A percentile compares a stretch with the other conserved stretches of the same genome.
These are phyloP conservation scores for Pezicula rhizophila DNA, from an alignment of 2,329 filamentous ascomycete species.

Conservation along the genomic window DNA sequence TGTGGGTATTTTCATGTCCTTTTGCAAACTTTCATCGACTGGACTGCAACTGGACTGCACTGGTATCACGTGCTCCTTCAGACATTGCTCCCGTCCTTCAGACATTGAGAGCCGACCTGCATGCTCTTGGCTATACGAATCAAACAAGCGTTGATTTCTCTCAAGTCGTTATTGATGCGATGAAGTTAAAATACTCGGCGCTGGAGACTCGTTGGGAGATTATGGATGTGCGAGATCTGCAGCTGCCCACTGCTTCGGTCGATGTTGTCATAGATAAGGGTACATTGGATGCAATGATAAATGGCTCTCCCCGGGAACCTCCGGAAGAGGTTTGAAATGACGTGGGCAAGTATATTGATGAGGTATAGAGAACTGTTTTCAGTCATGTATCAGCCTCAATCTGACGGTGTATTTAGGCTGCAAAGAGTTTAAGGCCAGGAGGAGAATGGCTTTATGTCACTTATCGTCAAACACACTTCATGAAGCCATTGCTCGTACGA, in stretches of 20 bases:
- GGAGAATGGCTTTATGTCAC: slow-evolving; percentile 47
- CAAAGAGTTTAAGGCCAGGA: slow-evolving; percentile 40
- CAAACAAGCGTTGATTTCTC: slow-evolving; percentile 56
- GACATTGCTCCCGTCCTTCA: slow-evolving; percentile 40
- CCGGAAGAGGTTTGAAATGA: slow-evolving; percentile 42
- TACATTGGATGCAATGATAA: slow-evolving; percentile 50
- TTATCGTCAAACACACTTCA: slow-evolving; percentile 49
- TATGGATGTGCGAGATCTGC: slow-evolving; percentile 47
- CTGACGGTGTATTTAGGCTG: slow-evolving; percentile 27
- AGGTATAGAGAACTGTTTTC: slow-evolving; percentile 30
- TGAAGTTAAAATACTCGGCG: slow-evolving; percentile 37
- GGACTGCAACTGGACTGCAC: no score
- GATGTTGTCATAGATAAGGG: slow-evolving; percentile 54
- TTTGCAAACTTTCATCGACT: no score
- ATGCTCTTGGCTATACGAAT: slow-evolving; percentile 39
- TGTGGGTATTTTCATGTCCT: slow-evolving; percentile 30
- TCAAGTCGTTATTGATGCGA: slow-evolving; percentile 43
- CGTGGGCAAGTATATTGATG: slow-evolving; percentile 40
- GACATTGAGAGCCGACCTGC: slow-evolving; percentile 45
- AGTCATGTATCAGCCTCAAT: background rate
- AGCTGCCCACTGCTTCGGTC: slow-evolving; percentile 34
- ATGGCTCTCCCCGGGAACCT: slow-evolving; percentile 47
- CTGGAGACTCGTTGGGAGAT: slow-evolving; percentile 35
- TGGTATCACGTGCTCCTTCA: slow-evolving; percentile 19
- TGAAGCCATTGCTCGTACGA: slow-evolving; percentile 38